A percentile compares a stretch with the other conserved stretches of the same genome.
phyloP scores from a whole-genome alignment of 2,329 filamentous ascomycete species.

The Ophiostoma triangulosporum region DNA sequence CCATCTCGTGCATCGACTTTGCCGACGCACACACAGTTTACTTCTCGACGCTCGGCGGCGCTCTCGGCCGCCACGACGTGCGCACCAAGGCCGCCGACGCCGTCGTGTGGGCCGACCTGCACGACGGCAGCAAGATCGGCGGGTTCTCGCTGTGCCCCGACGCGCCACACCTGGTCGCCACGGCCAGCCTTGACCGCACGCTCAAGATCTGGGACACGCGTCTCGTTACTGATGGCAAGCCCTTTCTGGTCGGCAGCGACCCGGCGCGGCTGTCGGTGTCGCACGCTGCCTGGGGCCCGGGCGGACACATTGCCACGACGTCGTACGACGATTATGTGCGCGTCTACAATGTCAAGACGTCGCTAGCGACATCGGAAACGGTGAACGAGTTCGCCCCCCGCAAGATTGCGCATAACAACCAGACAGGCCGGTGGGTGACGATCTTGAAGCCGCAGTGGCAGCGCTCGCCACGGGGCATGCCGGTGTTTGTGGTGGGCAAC shows the following conservation, averaged over 20 bases:
- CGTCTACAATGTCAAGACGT: conserved; percentile 62
- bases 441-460: conserved; percentile 83
- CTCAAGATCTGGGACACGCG: conserved; percentile 88
- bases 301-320: conserved; percentile 76
- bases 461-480: conserved; percentile 55
- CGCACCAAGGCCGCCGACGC: conserved; percentile 40
- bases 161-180: conserved; percentile 71
- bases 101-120: conserved; percentile 55
- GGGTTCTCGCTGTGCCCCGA: conserved; percentile 77
- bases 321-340: conserved; percentile 95
- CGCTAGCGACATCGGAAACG: conserved; percentile 26
- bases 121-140: conserved; percentile 79
- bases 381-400: conserved; percentile 50
- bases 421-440: conserved; percentile 89
- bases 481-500: conserved; percentile 86
- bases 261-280: conserved; percentile 74
- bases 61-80: conserved; percentile 68
- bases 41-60: conserved; percentile 76
- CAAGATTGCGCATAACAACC: conserved; percentile 76
- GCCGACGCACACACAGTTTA: conserved; percentile 63
- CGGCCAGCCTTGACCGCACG: conserved; percentile 77
- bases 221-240: conserved; percentile 31
- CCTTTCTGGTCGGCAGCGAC: conserved; percentile 67
- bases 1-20: conserved; percentile 76
- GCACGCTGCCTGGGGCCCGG: conserved; percentile 78